A percentile compares a stretch with the other conserved stretches of the same genome.
These are phyloP conservation scores for Barnettozyma wickerhamii DNA, from an alignment of 805 yeast species.

Conservation along the genomic window DNA sequence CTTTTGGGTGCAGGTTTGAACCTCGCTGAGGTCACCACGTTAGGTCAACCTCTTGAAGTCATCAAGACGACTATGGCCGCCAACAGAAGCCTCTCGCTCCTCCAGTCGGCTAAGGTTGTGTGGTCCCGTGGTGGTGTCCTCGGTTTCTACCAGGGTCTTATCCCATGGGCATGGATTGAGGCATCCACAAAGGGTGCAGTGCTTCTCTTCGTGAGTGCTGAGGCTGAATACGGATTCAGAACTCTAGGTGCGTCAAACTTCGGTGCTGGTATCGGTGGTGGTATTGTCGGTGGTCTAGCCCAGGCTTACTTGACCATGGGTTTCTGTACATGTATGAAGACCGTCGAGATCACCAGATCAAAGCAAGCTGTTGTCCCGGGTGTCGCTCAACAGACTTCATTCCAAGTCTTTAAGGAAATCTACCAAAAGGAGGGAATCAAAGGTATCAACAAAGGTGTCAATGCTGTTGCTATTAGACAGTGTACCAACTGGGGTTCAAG, in stretches of 20 bases:
- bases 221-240: constrained; percentile 77
- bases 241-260: constrained; percentile 65
- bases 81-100: constrained; percentile 66
- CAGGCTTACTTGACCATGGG: constrained; percentile 98
- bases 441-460: constrained; percentile 97
- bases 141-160: constrained; percentile 95
- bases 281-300: constrained; percentile 92
- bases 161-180: constrained; percentile 99
- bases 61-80: constrained; percentile 98
- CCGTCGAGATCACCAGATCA: constrained; percentile 92
- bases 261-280: constrained; percentile 89
- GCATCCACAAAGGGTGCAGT: constrained; percentile 99
- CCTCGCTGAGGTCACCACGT: constrained; percentile 86
- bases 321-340: constrained; percentile 98
- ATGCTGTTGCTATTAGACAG: constrained; percentile 98
- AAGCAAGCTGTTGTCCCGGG: constrained; percentile 71
- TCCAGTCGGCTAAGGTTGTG: constrained; percentile 66
- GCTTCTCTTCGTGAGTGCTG: constrained; percentile 84
- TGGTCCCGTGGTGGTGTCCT: constrained; percentile 91
- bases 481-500: constrained; percentile 99
- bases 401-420: constrained; percentile 83
- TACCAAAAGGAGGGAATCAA: constrained; percentile 82
- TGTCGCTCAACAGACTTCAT: constrained; percentile 66
- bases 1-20: constrained; percentile 91
- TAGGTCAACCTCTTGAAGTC: constrained; percentile 97